These are phyloP conservation scores for Vicia villosa DNA, from an alignment of 306 rosid species.

Conservation along the genomic window DNA sequence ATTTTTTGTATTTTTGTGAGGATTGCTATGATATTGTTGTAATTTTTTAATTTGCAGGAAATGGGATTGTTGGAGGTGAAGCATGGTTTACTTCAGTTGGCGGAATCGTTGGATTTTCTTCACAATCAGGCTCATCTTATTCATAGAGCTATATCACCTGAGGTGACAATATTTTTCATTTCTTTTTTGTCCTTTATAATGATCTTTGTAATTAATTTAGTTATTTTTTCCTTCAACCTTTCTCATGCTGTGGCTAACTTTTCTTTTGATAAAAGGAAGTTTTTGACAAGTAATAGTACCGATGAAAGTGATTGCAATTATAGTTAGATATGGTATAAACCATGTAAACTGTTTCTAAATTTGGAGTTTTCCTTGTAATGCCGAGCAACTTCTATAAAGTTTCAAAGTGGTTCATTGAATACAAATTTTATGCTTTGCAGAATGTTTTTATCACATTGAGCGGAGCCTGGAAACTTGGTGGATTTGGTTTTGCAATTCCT, in stretches of 20 bases:
- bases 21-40: background rate
- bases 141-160: constrained; percentile 93
- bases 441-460: constrained; percentile 89
- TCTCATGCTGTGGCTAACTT: background rate
- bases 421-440: constrained; percentile 49
- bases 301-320: constrained; percentile 6
- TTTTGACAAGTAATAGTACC: background rate
- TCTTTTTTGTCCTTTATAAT: background rate
- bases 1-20: background rate
- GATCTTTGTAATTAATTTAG: background rate
- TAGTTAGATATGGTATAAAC: background rate
- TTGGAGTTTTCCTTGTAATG: constrained; percentile 12
- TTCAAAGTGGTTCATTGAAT: constrained; percentile 28
- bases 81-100: constrained; percentile 95
- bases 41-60: constrained; percentile 54
- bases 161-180: constrained; percentile 49
- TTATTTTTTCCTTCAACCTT: background rate
- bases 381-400: constrained; percentile 17
- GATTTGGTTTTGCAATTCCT: constrained; percentile 90
- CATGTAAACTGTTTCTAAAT: constrained; percentile 3
- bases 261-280: background rate
- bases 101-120: constrained; percentile 90
- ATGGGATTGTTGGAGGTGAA: constrained; percentile 95
- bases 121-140: constrained; percentile 89
- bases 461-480: constrained; percentile 99